Conservation (phyloP, 352 stramenopile genomes). For the Phytophthora hibernalis region DNA sequence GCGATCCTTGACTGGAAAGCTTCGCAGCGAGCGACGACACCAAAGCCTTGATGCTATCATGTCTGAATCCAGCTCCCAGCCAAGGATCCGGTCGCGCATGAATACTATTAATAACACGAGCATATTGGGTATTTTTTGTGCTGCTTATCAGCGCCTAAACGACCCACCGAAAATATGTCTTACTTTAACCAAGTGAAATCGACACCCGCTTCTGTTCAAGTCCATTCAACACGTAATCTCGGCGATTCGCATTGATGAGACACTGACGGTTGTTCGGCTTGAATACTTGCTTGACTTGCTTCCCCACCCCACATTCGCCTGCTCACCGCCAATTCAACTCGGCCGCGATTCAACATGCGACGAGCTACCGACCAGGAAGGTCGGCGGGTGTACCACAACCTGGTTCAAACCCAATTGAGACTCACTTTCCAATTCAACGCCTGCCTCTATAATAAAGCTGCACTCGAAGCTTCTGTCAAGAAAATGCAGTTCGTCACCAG, state of each 20-base stretch:
- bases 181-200: no score
- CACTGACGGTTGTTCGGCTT: neutral
- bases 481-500: slow-evolving; percentile 17
- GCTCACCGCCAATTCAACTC: neutral
- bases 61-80: neutral
- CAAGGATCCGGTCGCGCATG: neutral
- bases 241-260: neutral
- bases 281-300: neutral
- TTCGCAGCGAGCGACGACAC: neutral
- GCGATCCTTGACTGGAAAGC: neutral
- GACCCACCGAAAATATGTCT: no score
- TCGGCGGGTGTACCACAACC: neutral
- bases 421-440: slow-evolving; percentile 18
- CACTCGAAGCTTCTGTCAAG: neutral
- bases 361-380: neutral
- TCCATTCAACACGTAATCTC: neutral
- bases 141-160: no score
- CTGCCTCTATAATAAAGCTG: neutral
- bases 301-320: neutral
- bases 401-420: no score
- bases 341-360: neutral
- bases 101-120: neutral
- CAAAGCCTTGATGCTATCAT: neutral
- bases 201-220: neutral
- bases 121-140: no score